A percentile compares a stretch with the other conserved stretches of the same genome.
These are phyloP conservation scores for Trypanosoma brucei DNA, from an alignment of 208 protist species.

Conservation along the genomic window DNA sequence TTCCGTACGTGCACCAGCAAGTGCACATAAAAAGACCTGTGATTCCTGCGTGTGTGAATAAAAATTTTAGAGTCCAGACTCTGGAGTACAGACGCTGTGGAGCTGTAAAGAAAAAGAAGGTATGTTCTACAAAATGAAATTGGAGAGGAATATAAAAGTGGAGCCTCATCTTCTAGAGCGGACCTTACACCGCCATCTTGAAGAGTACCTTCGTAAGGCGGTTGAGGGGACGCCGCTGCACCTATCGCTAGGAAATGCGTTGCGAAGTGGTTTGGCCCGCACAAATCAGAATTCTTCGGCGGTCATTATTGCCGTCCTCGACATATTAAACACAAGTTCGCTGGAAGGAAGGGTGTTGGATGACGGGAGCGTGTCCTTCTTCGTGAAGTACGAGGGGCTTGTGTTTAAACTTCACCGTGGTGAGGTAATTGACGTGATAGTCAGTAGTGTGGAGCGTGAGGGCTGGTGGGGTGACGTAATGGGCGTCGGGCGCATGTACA, in stretches of 20 bases:
- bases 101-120: too few relatives aligned
- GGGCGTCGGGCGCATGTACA: conserved; percentile 72
- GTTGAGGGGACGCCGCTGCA: conserved; percentile 77
- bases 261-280: conserved; percentile 9
- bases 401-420: conserved; percentile 81
- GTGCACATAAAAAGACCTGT: too few relatives aligned
- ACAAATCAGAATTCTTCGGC: conserved; percentile 61
- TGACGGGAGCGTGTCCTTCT: conserved; percentile 70
- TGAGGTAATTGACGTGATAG: conserved; percentile 80
- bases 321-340: conserved; percentile 65
- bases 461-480: conserved; percentile 74
- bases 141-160: conserved; percentile 70
- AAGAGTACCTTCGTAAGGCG: conserved; percentile 54
- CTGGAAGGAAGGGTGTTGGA: conserved; percentile 78
- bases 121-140: conserved; percentile 83
- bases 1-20: too few relatives aligned
- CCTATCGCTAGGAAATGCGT: conserved; percentile 12
- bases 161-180: conserved; percentile 56
- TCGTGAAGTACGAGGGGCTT: conserved; percentile 73
- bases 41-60: too few relatives aligned
- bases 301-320: conserved; percentile 70
- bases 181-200: conserved; percentile 62
- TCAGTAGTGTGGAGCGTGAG: conserved; percentile 56
- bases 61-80: too few relatives aligned
- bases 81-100: too few relatives aligned